Percentiles rank a stretch among this genome's conserved stretches.
These are phyloP conservation scores for Coemansia asiatica DNA, from an alignment of 192 early-diverging fungal species.

Conservation along the genomic window DNA sequence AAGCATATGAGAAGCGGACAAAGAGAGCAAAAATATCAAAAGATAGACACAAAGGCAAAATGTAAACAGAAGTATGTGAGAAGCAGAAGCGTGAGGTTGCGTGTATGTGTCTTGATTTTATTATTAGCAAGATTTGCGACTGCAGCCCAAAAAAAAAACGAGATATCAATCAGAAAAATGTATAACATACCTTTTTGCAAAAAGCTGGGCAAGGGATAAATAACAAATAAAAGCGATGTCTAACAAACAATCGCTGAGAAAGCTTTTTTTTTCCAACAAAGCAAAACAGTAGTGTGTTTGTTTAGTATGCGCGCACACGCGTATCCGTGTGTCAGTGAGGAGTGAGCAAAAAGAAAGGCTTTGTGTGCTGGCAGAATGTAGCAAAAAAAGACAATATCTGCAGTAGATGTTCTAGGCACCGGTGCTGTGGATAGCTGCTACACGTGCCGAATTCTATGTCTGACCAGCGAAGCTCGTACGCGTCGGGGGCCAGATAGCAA, in stretches of 20 bases:
- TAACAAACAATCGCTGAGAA: no score
- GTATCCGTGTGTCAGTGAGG: background rate
- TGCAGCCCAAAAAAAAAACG: background rate
- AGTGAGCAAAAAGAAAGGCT: no score
- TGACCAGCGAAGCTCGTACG: no score
- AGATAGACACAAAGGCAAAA: background rate
- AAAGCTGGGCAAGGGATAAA: background rate
- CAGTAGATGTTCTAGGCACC: slow-evolving; percentile 3
- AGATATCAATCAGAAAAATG: background rate
- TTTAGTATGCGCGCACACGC: no score
- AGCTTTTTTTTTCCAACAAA: no score
- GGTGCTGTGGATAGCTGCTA: background rate
- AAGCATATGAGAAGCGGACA: background rate
- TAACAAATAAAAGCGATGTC: background rate
- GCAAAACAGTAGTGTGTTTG: no score
- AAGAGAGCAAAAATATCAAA: no score
- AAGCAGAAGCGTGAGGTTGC: no score
- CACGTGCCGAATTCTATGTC: background rate
- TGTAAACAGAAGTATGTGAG: background rate
- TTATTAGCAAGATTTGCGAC: no score
- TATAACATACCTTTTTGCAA: background rate
- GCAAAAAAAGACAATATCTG: background rate
- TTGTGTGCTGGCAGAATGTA: background rate
- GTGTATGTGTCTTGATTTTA: no score
- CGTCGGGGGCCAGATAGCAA: background rate